Conservation (phyloP, 2,329 filamentous ascomycete genomes). For the Juglanconis sp. region DNA sequence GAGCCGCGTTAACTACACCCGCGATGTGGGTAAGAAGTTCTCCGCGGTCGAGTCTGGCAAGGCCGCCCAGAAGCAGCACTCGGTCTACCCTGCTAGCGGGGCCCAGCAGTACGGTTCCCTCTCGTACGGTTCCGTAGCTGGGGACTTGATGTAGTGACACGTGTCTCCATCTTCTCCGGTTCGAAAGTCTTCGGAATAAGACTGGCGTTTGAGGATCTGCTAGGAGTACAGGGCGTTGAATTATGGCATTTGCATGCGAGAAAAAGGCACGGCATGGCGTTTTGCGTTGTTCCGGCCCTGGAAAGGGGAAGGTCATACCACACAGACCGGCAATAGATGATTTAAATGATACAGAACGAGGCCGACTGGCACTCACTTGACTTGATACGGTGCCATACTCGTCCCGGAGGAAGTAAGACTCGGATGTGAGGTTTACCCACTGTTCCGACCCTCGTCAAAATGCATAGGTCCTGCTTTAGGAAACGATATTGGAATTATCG, state of each 20-base stretch:
- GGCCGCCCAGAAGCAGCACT: slow-evolving; percentile 19
- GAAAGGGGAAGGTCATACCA: slow-evolving; percentile 8
- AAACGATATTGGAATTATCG: not conserved
- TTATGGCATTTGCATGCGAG: slow-evolving; percentile 11
- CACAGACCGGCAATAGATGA: slow-evolving; percentile 5
- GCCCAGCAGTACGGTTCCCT: slow-evolving; percentile 16
- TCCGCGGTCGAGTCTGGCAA: slow-evolving; percentile 49
- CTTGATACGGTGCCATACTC: not conserved
- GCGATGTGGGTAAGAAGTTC: slow-evolving; percentile 75
- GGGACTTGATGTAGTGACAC: slow-evolving; percentile 13
- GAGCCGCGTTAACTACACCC: slow-evolving; percentile 66
- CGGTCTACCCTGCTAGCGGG: slow-evolving; percentile 20
- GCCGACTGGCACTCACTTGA: not conserved
- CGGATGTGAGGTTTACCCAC: too few species aligned
- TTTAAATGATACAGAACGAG: not conserved
- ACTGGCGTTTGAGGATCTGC: slow-evolving; percentile 14
- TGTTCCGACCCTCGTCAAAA: not conserved
- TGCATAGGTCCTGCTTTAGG: too few species aligned
- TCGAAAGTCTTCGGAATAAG: not conserved
- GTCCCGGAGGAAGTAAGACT: not conserved
- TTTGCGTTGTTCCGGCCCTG: slow-evolving; percentile 7
- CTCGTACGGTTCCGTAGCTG: not conserved
- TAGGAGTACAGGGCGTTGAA: not conserved
- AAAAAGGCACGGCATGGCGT: slow-evolving; percentile 14
- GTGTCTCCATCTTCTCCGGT: not conserved